Evolutionary conservation across 495 filamentous ascomycete genomes (phyloP).

Genomic region (Tetracladium setigerum): DNA sequence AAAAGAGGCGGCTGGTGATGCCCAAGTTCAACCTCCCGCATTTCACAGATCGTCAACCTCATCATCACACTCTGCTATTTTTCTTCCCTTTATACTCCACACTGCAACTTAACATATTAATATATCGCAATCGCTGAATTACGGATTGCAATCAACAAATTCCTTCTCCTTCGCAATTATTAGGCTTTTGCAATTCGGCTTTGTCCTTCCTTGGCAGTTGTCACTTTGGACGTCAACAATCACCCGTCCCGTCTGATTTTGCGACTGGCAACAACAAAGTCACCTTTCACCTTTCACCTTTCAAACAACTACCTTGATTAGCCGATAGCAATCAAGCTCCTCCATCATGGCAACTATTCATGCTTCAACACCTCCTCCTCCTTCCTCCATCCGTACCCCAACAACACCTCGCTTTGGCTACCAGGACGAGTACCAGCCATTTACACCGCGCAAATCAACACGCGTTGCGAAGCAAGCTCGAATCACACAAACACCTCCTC

Average conservation of each 20-base stretch:
- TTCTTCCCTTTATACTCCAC: neutral
- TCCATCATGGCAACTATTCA: constrained; percentile 39
- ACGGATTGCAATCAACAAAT: too few species aligned
- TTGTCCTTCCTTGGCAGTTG: neutral
- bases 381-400: constrained; percentile 54
- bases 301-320: neutral
- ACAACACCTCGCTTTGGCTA: constrained; percentile 64
- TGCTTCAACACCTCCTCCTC: constrained; percentile 54
- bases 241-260: neutral
- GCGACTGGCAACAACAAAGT: neutral
- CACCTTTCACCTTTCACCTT: neutral
- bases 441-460: constrained; percentile 51
- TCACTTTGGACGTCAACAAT: neutral
- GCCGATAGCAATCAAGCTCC: neutral
- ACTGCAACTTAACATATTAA: too few species aligned
- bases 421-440: constrained; percentile 64
- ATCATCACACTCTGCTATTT: neutral
- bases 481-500: constrained; percentile 16
- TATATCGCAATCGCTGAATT: too few species aligned
- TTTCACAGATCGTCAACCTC: neutral
- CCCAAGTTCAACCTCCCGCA: neutral
- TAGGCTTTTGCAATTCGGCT: too few species aligned
- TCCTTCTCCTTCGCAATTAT: too few species aligned
- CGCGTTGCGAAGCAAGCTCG: constrained; percentile 31
- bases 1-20: neutral